A percentile compares a stretch with the other conserved stretches of the same genome.
Conservation (phyloP, 495 filamentous ascomycete species). For the Hypoxylon perforatum region DNA sequence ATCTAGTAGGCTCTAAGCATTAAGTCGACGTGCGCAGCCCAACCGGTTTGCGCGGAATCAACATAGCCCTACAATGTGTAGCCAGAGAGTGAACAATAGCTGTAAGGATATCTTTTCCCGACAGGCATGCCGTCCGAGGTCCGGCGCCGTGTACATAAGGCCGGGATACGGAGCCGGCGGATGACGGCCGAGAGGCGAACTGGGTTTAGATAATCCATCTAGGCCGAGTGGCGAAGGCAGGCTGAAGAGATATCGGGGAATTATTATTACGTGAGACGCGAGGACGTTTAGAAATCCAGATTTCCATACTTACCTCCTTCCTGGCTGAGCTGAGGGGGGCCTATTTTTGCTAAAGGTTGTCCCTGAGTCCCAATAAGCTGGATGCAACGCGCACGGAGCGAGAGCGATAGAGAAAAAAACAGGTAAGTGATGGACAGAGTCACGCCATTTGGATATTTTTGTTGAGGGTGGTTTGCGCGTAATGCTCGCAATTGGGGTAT, state of each 20-base stretch:
- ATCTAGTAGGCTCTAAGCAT: slow-evolving; percentile 20
- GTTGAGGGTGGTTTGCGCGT: slow-evolving; percentile 6
- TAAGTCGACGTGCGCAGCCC: slow-evolving; percentile 14
- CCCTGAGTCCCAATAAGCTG: too few relatives aligned
- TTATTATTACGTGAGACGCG: slow-evolving; percentile 19
- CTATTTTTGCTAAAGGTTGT: too few relatives aligned
- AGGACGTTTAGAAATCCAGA: too few relatives aligned
- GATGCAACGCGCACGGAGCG: slow-evolving; percentile 4
- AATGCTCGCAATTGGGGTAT: slow-evolving; percentile 29
- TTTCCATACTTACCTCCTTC: too few relatives aligned
- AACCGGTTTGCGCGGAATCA: background rate
- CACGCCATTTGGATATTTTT: slow-evolving; percentile 11
- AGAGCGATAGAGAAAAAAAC: background rate
- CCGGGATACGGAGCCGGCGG: background rate
- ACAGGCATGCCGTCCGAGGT: slow-evolving; percentile 10
- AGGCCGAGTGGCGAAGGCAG: slow-evolving; percentile 9
- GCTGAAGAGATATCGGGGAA: slow-evolving; percentile 14
- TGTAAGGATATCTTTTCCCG: slow-evolving; percentile 4
- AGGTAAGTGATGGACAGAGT: slow-evolving; percentile 11
- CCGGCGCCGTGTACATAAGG: background rate
- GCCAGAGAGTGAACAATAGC: slow-evolving; percentile 4
- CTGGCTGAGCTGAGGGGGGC: background rate
- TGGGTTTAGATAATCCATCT: slow-evolving; percentile 1
- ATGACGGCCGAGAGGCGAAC: slow-evolving; percentile 5
- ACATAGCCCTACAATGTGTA: slow-evolving; percentile 20